These are phyloP conservation scores for Glycyrrhiza uralensis DNA, from an alignment of 306 rosid species.

Conservation along the genomic window DNA sequence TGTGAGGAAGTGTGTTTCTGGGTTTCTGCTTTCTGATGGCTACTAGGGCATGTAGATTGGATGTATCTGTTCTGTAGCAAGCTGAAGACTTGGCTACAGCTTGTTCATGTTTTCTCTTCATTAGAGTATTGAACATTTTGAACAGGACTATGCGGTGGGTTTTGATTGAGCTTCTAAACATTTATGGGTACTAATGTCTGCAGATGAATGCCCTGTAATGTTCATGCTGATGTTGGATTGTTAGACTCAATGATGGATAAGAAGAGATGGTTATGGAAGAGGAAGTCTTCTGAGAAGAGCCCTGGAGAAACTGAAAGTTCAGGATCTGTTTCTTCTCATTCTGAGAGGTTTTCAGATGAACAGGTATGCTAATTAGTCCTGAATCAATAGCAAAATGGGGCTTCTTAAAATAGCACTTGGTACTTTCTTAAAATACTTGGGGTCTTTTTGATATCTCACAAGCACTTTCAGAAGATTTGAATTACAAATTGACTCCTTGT, in stretches of 20 bases:
- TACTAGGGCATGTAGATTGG: conserved; percentile 17
- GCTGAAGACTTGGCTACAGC: not conserved
- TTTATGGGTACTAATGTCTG: conserved; percentile 8
- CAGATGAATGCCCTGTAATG: conserved; percentile 32
- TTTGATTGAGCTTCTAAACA: conserved; percentile 25
- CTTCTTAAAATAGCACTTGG: not conserved
- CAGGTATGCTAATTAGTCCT: conserved; percentile 46
- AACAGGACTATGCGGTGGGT: not conserved
- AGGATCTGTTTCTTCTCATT: conserved; percentile 75
- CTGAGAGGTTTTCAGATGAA: conserved; percentile 77
- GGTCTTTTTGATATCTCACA: not conserved
- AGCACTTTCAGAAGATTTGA: not conserved
- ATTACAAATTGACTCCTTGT: conserved; percentile 1
- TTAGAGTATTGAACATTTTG: not conserved
- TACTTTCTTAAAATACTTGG: not conserved
- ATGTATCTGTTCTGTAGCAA: not conserved
- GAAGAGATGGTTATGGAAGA: conserved; percentile 84
- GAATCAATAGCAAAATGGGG: not conserved
- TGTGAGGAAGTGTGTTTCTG: conserved; percentile 22
- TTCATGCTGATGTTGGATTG: conserved; percentile 38
- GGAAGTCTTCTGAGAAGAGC: conserved; percentile 73
- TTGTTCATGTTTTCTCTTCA: conserved; percentile 24
- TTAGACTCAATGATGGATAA: conserved; percentile 55
- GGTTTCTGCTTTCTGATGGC: conserved; percentile 23
- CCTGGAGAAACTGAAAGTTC: conserved; percentile 78